Conservation (phyloP, 768 basidiomycete species). For the Lentinula sp. region DNA sequence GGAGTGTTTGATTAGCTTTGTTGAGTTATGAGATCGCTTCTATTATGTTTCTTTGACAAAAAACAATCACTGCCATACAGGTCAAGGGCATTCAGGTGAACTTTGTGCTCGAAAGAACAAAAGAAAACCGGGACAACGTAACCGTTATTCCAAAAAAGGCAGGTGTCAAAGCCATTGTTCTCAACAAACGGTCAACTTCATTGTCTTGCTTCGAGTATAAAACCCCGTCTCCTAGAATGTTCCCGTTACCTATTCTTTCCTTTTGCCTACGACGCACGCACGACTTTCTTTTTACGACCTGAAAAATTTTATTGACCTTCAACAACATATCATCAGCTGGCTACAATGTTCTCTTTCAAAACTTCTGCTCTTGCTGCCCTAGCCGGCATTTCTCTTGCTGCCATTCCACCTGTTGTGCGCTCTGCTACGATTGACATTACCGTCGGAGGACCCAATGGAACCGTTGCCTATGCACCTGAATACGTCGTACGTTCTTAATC, state of each 20-base stretch:
- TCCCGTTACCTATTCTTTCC: conserved; percentile 8
- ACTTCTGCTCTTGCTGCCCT: conserved; percentile 15
- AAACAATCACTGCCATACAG: not conserved
- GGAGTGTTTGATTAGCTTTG: no score
- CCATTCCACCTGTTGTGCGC: conserved; percentile 26
- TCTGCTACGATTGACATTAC: conserved; percentile 34
- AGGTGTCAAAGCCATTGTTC: conserved; percentile 6
- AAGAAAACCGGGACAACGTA: not conserved
- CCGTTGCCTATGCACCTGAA: conserved; percentile 32
- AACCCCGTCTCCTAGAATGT: not conserved
- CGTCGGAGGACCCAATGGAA: conserved; percentile 39
- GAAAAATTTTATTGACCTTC: not conserved
- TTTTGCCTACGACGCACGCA: conserved; percentile 5
- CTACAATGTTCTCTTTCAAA: conserved; percentile 14
- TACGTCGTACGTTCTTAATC: conserved; percentile 26
- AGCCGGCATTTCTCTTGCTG: conserved; percentile 20
- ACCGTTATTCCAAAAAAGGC: not conserved
- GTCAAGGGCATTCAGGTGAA: not conserved
- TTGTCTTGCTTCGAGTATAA: not conserved
- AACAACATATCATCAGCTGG: not conserved
- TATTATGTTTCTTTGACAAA: not conserved
- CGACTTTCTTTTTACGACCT: conserved; percentile 8
- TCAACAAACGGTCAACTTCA: not conserved
- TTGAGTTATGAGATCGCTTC: not conserved
- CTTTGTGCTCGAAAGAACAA: conserved; percentile 1